A percentile compares a stretch with the other conserved stretches of the same genome.
These are phyloP conservation scores for Vigna trinervia DNA, from an alignment of 306 rosid genomes.

Conservation along the genomic window DNA sequence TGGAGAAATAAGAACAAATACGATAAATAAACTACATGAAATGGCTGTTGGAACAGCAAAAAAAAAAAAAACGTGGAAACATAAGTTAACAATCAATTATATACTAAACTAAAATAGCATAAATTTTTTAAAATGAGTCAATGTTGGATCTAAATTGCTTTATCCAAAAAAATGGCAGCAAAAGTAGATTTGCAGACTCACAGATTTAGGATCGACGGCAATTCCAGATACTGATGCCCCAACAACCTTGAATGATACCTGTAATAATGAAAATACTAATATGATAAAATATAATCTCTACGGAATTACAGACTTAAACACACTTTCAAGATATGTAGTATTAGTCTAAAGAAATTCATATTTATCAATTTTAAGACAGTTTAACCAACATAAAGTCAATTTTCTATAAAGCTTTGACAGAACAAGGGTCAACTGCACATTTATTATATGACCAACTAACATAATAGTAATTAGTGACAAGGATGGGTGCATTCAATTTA, in stretches of 20 bases:
- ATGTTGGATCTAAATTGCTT: conserved; percentile 31
- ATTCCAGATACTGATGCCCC: conserved; percentile 94
- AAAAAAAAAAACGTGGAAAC: background rate
- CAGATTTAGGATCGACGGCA: conserved; percentile 79
- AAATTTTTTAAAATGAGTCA: conserved; percentile 30
- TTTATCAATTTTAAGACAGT: conserved; percentile 17
- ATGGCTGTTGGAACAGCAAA: conserved; percentile 16
- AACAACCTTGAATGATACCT: conserved; percentile 84
- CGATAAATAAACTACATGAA: background rate
- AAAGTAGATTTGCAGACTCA: conserved; percentile 56
- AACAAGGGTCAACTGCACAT: conserved; percentile 9
- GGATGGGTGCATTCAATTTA: background rate
- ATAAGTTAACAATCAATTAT: conserved; percentile 15
- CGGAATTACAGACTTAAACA: conserved; percentile 11
- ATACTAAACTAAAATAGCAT: conserved; percentile 26
- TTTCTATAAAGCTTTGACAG: conserved; percentile 16
- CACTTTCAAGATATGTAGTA: conserved; percentile 24
- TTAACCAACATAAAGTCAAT: background rate
- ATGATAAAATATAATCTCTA: conserved; percentile 22
- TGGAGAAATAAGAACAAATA: background rate
- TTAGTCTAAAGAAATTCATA: conserved; percentile 21
- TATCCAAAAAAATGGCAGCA: conserved; percentile 10
- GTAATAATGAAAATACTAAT: conserved; percentile 37
- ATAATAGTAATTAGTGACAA: background rate
- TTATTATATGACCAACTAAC: conserved; percentile 18